Percentiles rank a stretch among this genome's conserved stretches.
Evolutionary conservation across 768 basidiomycete species (phyloP).

Genomic region (Rhodotorula graminis): DNA sequence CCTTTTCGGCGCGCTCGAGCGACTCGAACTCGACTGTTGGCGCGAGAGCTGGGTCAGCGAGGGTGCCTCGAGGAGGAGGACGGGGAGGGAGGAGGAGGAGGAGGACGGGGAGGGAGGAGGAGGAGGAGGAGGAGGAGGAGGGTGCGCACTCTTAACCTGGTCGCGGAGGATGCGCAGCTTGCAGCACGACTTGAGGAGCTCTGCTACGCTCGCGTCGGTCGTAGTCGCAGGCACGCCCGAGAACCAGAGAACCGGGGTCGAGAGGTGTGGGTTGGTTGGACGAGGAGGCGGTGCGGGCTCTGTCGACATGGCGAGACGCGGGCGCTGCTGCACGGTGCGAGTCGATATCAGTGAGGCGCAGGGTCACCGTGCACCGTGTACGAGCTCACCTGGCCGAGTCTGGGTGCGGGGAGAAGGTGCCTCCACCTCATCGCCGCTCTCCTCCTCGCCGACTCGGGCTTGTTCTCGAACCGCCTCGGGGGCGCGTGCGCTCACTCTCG

Average conservation of each 20-base stretch:
- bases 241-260: constrained; percentile 3
- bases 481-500: no score
- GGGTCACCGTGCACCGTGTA: no score
- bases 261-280: constrained; percentile 2
- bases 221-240: neutral
- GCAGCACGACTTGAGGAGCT: constrained; percentile 18
- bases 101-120: no score
- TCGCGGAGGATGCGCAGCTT: neutral
- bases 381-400: no score
- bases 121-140: neutral
- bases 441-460: no score
- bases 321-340: no score
- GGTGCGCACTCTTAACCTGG: neutral
- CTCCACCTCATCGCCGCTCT: no score
- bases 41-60: no score
- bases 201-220: constrained; percentile 12
- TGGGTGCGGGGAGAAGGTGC: no score
- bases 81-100: no score
- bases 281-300: neutral
- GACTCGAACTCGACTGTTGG: constrained; percentile 28
- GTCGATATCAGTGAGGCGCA: no score
- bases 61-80: neutral
- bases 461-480: no score
- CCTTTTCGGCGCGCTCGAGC: constrained; percentile 26
- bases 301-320: neutral